These are phyloP conservation scores for Wickerhamomyces ciferrii DNA, from an alignment of 805 yeast genomes.

Conservation along the genomic window DNA sequence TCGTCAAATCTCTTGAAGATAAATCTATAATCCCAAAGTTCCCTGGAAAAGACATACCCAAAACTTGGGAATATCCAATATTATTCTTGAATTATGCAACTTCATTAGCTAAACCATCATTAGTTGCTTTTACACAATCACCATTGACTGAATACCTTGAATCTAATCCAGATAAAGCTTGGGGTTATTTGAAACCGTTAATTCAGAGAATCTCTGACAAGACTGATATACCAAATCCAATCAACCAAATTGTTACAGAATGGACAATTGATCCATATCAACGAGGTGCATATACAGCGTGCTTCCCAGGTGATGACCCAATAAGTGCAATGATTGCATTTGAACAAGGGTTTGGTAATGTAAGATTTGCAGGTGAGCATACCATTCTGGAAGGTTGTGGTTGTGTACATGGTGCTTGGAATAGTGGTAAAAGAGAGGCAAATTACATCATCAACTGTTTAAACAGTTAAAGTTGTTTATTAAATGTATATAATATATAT, in stretches of 20 bases:
- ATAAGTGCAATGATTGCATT: conserved; percentile 56
- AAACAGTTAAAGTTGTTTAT: background rate
- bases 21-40: conserved; percentile 1
- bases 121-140: conserved; percentile 66
- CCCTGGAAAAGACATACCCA: conserved; percentile 20
- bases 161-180: conserved; percentile 43
- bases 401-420: conserved; percentile 89
- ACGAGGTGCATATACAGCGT: conserved; percentile 78
- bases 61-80: conserved; percentile 56
- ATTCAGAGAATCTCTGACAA: conserved; percentile 8
- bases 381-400: conserved; percentile 85
- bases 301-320: conserved; percentile 66
- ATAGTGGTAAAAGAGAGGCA: conserved; percentile 63
- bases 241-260: conserved; percentile 43
- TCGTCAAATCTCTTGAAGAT: conserved; percentile 8
- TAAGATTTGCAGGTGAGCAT: conserved; percentile 91
- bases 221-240: conserved; percentile 29
- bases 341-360: conserved; percentile 47
- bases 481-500: too few relatives aligned
- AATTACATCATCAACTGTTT: conserved; percentile 23
- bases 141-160: conserved; percentile 63
- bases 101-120: conserved; percentile 41
- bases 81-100: conserved; percentile 55
- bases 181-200: conserved; percentile 51
- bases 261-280: conserved; percentile 83